Base-by-base conservation (phyloP, 179 eudicot species). In the Amaranthus tricolor region DNA sequence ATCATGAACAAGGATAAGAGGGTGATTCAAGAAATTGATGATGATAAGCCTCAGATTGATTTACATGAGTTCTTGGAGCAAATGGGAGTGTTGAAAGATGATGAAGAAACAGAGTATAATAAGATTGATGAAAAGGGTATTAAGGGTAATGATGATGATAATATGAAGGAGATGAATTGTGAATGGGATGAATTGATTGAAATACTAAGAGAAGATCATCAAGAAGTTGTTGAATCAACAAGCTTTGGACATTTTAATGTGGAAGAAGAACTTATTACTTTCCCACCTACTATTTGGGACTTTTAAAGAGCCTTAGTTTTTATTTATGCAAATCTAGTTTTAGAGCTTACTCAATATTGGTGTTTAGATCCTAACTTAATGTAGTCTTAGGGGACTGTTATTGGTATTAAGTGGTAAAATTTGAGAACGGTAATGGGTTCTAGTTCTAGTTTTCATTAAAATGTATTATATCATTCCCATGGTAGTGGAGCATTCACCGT, bases 31-130 rank as follows among this genome's bases (percentile, higher is more conserved):
- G 53, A 58, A 14, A 70, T 43, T 49, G 20, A 52, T 19, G 76
- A 70, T 50, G 67, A 75, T 40, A 90, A 88, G 81, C 95, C 98
- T 62, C 97, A 94, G 79, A 83, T 92, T 77, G 98, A 94, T 76
- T 85, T 94, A 71, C 84, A 85, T 44, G 98, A 94, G 82, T 94
- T 94, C 66, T 85, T 94, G 15, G 89, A 94, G 73, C 95, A 94
- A 64, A 63, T 94, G 54, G 98, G 97, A 6, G 85, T 94, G 15
- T 54, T 94, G 57, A 83, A 83, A 43, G 63, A 77, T 59, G 40
- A 17, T 2, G 51, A 62, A 4, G 62, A 14, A 58, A 55, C 58
- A 68, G 75, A 59, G 9, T 7, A 4, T 6, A 17, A 11, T 21
- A 17, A 9, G 56, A 49, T 24, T 64, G 13, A 49, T 53, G 44